phyloP scores from a whole-genome alignment of 1,284 basidiomycete species.

The Rhodotorula sp. region DNA sequence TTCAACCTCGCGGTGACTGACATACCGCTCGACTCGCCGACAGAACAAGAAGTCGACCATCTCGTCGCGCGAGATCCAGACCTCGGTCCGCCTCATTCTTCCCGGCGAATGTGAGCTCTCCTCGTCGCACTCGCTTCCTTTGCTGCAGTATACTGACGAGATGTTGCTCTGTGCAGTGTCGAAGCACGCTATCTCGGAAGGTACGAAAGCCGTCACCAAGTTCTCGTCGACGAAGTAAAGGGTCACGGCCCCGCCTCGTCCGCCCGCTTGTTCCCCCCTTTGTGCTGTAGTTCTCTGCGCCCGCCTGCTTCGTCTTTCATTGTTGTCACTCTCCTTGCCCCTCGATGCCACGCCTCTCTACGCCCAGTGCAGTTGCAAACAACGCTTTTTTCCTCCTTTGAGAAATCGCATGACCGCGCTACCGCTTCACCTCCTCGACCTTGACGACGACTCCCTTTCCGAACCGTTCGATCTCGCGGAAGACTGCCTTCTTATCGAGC shows the following conservation, averaged over 20 bases:
- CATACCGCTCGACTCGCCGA: neutral
- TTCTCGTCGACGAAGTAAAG: neutral
- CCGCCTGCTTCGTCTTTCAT: neutral
- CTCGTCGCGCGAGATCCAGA: conserved; percentile 86
- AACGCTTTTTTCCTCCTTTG: too few species aligned
- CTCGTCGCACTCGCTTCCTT: neutral
- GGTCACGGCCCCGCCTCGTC: too few species aligned
- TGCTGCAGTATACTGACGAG: neutral
- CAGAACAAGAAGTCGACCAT: conserved; percentile 90
- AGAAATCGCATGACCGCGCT: neutral
- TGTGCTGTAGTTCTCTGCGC: neutral
- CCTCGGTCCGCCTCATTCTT: conserved; percentile 78
- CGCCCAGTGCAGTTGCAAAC: neutral
- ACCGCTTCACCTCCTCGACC: conserved; percentile 35
- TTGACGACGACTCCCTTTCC: conserved; percentile 65
- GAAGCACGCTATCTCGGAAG: conserved; percentile 81
- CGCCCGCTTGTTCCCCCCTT: neutral
- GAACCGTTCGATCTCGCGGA: conserved; percentile 75
- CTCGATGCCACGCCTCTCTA: neutral
- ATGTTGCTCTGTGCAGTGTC: conserved; percentile 51
- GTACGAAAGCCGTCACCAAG: conserved; percentile 57
- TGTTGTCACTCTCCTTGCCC: neutral
- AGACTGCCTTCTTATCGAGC: conserved; percentile 67
- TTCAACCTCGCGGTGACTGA: neutral
- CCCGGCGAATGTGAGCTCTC: conserved; percentile 62